Conservation (phyloP, 1,139 yeast species). For the Candida tropicalis region DNA sequence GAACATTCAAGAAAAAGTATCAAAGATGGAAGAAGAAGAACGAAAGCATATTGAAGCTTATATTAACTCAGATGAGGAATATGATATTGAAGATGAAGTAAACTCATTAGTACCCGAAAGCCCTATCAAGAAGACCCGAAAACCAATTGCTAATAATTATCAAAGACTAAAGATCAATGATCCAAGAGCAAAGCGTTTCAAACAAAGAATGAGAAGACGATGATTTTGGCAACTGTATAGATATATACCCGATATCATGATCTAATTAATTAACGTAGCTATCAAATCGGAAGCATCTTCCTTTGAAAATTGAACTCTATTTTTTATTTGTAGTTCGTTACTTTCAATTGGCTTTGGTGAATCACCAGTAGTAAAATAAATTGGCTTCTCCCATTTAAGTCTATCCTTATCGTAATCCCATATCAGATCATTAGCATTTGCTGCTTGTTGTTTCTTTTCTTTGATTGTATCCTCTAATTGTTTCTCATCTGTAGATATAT, state of each 20-base stretch:
- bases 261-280: conserved; percentile 15
- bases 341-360: not conserved
- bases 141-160: conserved; percentile 42
- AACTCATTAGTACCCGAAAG: conserved; percentile 13
- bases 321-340: conserved; percentile 6
- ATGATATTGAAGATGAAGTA: conserved; percentile 27
- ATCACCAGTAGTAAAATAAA: conserved; percentile 26
- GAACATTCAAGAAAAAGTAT: conserved; percentile 45
- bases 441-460: conserved; percentile 16
- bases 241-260: too few relatives aligned
- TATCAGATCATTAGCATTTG: conserved; percentile 19
- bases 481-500: conserved; percentile 28
- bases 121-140: conserved; percentile 22
- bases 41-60: conserved; percentile 24
- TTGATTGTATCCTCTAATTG: conserved; percentile 31
- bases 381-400: conserved; percentile 54
- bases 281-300: conserved; percentile 16
- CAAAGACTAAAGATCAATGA: conserved; percentile 49
- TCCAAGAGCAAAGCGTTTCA: conserved; percentile 17
- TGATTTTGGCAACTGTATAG: too few relatives aligned
- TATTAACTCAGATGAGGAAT: conserved; percentile 23
- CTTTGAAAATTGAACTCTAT: conserved; percentile 23
- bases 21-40: conserved; percentile 29
- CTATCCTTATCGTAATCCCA: conserved; percentile 65
- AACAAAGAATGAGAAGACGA: conserved; percentile 20